These are phyloP conservation scores for Pleurotus sapidus DNA, from an alignment of 768 basidiomycete genomes.

Conservation along the genomic window DNA sequence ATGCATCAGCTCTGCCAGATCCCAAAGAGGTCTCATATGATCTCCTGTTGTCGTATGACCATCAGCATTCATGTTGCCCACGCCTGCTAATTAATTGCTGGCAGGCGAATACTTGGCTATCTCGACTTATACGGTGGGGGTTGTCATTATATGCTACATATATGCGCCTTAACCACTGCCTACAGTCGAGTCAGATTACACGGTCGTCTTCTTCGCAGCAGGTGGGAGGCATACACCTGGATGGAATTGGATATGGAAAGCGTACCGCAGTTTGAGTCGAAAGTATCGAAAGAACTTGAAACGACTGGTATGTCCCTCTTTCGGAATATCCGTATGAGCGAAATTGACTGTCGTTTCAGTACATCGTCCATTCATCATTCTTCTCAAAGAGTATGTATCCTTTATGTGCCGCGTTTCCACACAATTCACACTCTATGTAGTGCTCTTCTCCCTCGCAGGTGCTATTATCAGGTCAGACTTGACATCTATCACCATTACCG, in stretches of 20 bases:
- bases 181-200: slow-evolving; percentile 85
- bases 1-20: slow-evolving; percentile 81
- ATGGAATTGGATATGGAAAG: slow-evolving; percentile 93
- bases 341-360: slow-evolving; percentile 36
- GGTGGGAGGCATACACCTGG: slow-evolving; percentile 71
- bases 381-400: slow-evolving; percentile 74
- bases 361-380: slow-evolving; percentile 84
- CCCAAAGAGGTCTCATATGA: slow-evolving; percentile 77
- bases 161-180: background rate
- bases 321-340: background rate
- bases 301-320: slow-evolving; percentile 52
- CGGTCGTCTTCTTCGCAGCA: slow-evolving; percentile 83
- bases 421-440: slow-evolving; percentile 30
- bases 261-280: slow-evolving; percentile 74
- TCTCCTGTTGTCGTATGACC: slow-evolving; percentile 63
- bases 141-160: background rate
- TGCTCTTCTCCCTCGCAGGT: slow-evolving; percentile 86
- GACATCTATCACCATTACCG: background rate
- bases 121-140: slow-evolving; percentile 74
- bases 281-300: slow-evolving; percentile 91
- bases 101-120: slow-evolving; percentile 76
- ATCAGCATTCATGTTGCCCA: slow-evolving; percentile 9
- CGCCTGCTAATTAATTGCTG: slow-evolving; percentile 12
- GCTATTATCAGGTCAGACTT: slow-evolving; percentile 75
- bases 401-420: slow-evolving; percentile 8